Conservation (phyloP, 306 rosid genomes). For the Dryas alaskensis region DNA sequence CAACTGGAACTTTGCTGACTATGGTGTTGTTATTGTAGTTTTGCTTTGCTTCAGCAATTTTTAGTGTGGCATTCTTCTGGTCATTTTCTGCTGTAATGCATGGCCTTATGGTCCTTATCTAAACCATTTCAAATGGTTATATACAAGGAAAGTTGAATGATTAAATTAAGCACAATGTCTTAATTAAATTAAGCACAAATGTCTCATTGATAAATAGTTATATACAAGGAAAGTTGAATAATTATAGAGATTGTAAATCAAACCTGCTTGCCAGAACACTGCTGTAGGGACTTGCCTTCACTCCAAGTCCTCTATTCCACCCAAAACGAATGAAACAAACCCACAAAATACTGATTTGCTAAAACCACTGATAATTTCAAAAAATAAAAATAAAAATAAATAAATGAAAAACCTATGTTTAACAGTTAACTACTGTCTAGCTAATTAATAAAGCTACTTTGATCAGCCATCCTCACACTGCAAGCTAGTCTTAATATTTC, state of each 20-base stretch:
- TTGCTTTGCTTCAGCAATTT: not conserved
- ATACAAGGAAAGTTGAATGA: no score
- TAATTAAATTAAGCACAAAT: not conserved
- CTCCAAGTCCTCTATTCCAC: slow-evolving; percentile 23
- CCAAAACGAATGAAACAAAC: slow-evolving; percentile 43
- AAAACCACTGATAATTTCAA: slow-evolving; percentile 27
- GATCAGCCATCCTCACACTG: slow-evolving; percentile 81
- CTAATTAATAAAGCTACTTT: slow-evolving; percentile 23
- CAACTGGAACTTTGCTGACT: not conserved
- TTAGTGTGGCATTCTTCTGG: not conserved
- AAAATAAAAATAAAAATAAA: not conserved
- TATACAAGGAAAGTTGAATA: slow-evolving; percentile 5
- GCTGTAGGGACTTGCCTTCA: slow-evolving; percentile 15
- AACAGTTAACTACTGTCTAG: slow-evolving; percentile 27
- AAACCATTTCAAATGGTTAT: no score
- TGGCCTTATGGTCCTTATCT: not conserved
- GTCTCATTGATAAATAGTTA: slow-evolving; percentile 8
- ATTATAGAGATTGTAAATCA: slow-evolving; percentile 3
- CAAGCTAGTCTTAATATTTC: slow-evolving; percentile 77
- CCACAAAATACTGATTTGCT: slow-evolving; percentile 28
- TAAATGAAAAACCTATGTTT: slow-evolving; percentile 29
- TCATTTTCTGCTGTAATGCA: not conserved
- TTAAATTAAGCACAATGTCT: no score
- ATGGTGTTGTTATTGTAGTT: no score
- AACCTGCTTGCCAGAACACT: not conserved